phyloP scores from a whole-genome alignment of 2,329 filamentous ascomycete species.

The Trematosphaeria pertusa region DNA sequence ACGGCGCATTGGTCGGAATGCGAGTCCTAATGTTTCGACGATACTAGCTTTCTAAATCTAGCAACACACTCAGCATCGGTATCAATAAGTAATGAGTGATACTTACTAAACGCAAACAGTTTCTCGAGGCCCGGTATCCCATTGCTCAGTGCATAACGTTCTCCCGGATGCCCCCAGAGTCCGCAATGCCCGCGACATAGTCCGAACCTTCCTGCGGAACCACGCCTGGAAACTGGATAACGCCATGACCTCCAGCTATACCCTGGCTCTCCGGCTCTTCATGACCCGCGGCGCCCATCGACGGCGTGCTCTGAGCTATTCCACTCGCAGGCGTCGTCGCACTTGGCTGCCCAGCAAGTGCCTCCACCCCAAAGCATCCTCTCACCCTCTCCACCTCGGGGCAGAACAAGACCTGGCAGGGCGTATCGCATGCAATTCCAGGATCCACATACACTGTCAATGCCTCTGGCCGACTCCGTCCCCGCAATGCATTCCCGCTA shows the following conservation, averaged over 20 bases:
- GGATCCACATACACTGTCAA: constrained; percentile 19
- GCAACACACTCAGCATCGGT: no score
- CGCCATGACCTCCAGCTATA: constrained; percentile 6
- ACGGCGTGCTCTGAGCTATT: background rate
- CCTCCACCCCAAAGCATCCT: constrained; percentile 8
- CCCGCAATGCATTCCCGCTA: constrained; percentile 2
- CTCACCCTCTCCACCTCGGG: constrained; percentile 15
- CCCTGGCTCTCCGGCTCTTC: background rate
- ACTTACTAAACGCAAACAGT: no score
- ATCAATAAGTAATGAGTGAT: no score
- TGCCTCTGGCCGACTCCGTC: constrained; percentile 8
- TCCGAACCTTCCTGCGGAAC: background rate
- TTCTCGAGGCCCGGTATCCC: no score
- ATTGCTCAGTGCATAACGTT: background rate
- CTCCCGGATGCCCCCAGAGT: constrained; percentile 1
- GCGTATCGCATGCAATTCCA: constrained; percentile 11
- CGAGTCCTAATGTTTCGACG: no score
- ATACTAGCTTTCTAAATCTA: no score
- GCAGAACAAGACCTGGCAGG: constrained; percentile 17
- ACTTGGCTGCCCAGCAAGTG: background rate
- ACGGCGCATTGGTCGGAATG: no score
- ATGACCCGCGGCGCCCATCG: background rate
- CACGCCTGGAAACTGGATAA: constrained; percentile 6
- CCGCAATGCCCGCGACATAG: constrained; percentile 6
- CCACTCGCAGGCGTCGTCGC: background rate